These are phyloP conservation scores for Pleodorina starrii DNA, from an alignment of 139 green algal species.

Conservation along the genomic window DNA sequence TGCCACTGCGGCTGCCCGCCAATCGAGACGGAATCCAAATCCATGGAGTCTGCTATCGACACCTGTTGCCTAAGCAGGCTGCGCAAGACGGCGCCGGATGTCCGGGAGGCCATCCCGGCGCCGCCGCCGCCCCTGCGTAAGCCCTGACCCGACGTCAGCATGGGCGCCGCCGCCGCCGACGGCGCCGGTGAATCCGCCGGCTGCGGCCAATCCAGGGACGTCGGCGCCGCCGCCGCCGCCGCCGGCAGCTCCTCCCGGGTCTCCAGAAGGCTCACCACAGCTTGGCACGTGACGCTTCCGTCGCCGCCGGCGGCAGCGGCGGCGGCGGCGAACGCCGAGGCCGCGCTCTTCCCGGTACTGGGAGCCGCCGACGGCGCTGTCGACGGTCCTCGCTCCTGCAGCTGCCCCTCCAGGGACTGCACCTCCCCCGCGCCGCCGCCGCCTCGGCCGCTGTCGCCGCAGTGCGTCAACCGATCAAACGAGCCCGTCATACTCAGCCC, in stretches of 20 bases:
- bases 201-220: background rate
- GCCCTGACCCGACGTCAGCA: background rate
- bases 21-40: background rate
- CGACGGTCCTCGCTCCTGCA: no score
- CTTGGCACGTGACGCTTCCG: no score
- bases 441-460: no score
- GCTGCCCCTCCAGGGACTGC: no score
- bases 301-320: no score
- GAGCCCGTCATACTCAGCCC: background rate
- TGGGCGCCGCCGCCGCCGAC: background rate
- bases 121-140: background rate
- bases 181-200: background rate
- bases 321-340: no score
- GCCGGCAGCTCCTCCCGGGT: no score
- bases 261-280: background rate
- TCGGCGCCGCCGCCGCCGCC: background rate
- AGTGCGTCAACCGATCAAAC: background rate
- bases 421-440: no score
- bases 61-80: conserved; percentile 44
- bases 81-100: background rate
- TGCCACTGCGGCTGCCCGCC: background rate
- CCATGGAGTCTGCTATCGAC: conserved; percentile 19
- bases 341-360: no score
- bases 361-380: no score
- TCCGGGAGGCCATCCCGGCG: no score